These are phyloP conservation scores for Boletus reticulatus DNA, from an alignment of 768 basidiomycete genomes.

Conservation along the genomic window DNA sequence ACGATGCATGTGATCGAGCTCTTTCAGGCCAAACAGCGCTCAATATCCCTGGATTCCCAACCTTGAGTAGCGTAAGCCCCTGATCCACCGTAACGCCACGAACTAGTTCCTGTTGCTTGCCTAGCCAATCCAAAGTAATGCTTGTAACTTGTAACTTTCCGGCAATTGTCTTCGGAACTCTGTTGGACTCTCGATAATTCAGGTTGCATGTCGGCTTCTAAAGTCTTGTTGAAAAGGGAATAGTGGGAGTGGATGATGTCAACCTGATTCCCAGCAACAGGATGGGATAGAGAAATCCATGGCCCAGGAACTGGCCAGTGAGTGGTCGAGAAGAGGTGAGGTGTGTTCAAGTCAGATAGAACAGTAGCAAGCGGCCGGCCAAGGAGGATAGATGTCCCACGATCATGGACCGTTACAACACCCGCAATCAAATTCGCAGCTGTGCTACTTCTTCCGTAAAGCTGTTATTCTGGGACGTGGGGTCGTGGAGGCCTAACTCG, in stretches of 20 bases:
- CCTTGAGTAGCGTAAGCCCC: slow-evolving; percentile 78
- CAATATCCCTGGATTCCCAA: slow-evolving; percentile 78
- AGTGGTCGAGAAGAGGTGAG: slow-evolving; percentile 53
- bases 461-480: slow-evolving; percentile 53
- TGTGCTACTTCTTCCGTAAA: slow-evolving; percentile 79
- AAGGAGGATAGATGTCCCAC: slow-evolving; percentile 81
- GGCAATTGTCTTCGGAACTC: slow-evolving; percentile 70
- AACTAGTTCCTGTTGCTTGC: slow-evolving; percentile 63
- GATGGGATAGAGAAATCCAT: slow-evolving; percentile 75
- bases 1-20: slow-evolving; percentile 61
- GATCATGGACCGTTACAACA: slow-evolving; percentile 82
- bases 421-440: slow-evolving; percentile 83
- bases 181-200: slow-evolving; percentile 75
- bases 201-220: slow-evolving; percentile 66
- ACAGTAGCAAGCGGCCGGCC: slow-evolving; percentile 82
- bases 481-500: slow-evolving; percentile 85
- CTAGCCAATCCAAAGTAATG: slow-evolving; percentile 77
- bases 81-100: slow-evolving; percentile 76
- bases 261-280: slow-evolving; percentile 80
- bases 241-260: slow-evolving; percentile 89
- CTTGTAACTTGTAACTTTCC: slow-evolving; percentile 66
- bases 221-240: slow-evolving; percentile 66
- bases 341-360: slow-evolving; percentile 81
- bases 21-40: slow-evolving; percentile 76
- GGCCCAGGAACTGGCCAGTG: slow-evolving; percentile 30